phyloP scores from a whole-genome alignment of 805 yeast genomes.

The Ogataea siamensis region DNA sequence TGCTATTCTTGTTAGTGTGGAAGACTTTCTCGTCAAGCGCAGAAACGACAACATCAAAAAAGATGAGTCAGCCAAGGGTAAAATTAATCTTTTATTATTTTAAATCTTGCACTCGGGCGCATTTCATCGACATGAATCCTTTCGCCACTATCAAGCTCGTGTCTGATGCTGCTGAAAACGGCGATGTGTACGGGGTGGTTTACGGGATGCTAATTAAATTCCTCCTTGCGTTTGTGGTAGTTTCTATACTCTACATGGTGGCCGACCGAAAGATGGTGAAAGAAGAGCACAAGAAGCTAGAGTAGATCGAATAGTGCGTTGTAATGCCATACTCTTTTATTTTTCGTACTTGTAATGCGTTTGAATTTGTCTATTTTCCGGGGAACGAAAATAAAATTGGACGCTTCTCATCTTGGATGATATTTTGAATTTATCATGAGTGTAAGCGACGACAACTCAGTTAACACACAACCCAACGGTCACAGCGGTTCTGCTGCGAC shows the following conservation, averaged over 20 bases:
- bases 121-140: constrained; percentile 16
- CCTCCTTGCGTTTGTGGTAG: constrained; percentile 24
- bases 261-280: constrained; percentile 22
- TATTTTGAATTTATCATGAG: constrained; percentile 2
- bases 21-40: constrained; percentile 4
- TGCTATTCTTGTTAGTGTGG: constrained; percentile 15
- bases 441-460: constrained; percentile 4
- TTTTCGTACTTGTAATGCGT: too few species aligned
- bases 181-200: constrained; percentile 14
- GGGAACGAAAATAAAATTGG: constrained; percentile 1
- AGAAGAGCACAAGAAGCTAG: constrained; percentile 10
- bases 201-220: constrained; percentile 26
- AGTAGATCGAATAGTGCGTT: not conserved
- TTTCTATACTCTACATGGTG: constrained; percentile 22
- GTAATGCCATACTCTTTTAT: too few species aligned
- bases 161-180: constrained; percentile 8
- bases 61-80: constrained; percentile 1
- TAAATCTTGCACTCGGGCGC: too few species aligned
- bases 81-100: constrained; percentile 1
- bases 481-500: not conserved
- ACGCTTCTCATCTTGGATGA: too few species aligned
- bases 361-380: constrained; percentile 1
- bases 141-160: constrained; percentile 17
- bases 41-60: constrained; percentile 5
- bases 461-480: not conserved